Conservation (phyloP, 1,139 yeast species). For the Kodamaea arcana region DNA sequence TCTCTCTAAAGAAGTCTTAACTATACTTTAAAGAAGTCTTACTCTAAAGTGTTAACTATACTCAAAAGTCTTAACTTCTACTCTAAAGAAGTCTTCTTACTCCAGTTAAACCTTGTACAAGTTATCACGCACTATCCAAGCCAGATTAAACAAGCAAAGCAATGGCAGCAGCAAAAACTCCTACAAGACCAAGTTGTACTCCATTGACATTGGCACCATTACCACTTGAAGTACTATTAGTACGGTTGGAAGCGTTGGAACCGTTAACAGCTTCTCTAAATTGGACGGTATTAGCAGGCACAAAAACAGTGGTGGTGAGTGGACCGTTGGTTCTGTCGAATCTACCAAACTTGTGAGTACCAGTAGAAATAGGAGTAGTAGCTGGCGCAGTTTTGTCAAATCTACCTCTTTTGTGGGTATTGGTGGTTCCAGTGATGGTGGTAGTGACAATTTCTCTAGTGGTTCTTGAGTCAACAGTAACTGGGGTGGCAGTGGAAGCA, state of each 20-base stretch:
- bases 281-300: slow-evolving; percentile 13
- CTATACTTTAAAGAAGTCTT: no score
- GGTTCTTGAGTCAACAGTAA: slow-evolving; percentile 48
- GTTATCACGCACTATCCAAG: no score
- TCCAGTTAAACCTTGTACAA: no score
- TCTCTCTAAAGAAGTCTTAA: no score
- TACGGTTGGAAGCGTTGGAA: slow-evolving; percentile 12
- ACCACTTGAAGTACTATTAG: slow-evolving; percentile 13
- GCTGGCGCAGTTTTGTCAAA: slow-evolving; percentile 38
- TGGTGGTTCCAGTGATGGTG: slow-evolving; percentile 31
- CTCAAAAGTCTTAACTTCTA: no score
- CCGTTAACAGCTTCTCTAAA: slow-evolving; percentile 12
- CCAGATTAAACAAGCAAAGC: slow-evolving; percentile 22
- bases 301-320: slow-evolving; percentile 25
- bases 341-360: slow-evolving; percentile 46
- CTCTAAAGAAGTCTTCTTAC: no score
- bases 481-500: slow-evolving; percentile 23
- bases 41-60: no score
- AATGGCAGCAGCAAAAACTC: slow-evolving; percentile 33
- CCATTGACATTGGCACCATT: slow-evolving; percentile 16
- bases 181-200: slow-evolving; percentile 27
- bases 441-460: slow-evolving; percentile 26
- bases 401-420: slow-evolving; percentile 39
- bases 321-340: slow-evolving; percentile 42
- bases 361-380: slow-evolving; percentile 25